Conservation (phyloP, 139 green algal species). For the Deuterostichococcus epilithicus region DNA sequence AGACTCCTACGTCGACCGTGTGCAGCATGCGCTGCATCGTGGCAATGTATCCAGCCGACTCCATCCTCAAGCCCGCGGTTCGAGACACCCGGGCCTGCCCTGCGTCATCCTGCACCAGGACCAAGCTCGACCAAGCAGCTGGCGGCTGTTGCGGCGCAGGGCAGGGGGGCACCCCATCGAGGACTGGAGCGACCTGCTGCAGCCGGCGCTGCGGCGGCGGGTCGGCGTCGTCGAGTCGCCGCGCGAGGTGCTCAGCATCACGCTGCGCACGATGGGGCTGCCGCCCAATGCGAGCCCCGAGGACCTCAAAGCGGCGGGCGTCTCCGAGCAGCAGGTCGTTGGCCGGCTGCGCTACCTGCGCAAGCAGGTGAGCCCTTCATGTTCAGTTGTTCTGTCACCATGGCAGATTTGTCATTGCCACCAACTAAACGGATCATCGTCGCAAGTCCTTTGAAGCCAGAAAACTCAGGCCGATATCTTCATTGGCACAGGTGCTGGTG, state of each 20-base stretch:
- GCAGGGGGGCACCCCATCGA: slow-evolving; percentile 31
- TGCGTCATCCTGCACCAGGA: too few relatives aligned
- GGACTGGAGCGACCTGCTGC: slow-evolving; percentile 82
- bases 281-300: slow-evolving; percentile 37
- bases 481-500: slow-evolving; percentile 43
- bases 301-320: slow-evolving; percentile 34
- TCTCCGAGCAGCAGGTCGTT: slow-evolving; percentile 23
- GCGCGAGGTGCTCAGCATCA: slow-evolving; percentile 72
- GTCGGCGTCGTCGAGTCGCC: slow-evolving; percentile 68
- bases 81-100: not conserved
- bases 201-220: slow-evolving; percentile 51
- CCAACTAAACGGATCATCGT: too few relatives aligned
- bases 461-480: too few relatives aligned
- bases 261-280: slow-evolving; percentile 57
- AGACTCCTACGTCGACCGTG: too few relatives aligned
- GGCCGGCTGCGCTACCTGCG: slow-evolving; percentile 35
- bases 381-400: not conserved
- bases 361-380: slow-evolving; percentile 1
- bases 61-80: not conserved
- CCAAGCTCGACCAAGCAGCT: too few relatives aligned
- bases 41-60: too few relatives aligned
- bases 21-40: too few relatives aligned
- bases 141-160: slow-evolving; percentile 14
- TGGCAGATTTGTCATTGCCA: not conserved
- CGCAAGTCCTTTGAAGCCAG: too few relatives aligned